Evolutionary conservation across 2,329 filamentous ascomycete genomes (phyloP).

Genomic region (Thermothelomyces thermophilus): DNA sequence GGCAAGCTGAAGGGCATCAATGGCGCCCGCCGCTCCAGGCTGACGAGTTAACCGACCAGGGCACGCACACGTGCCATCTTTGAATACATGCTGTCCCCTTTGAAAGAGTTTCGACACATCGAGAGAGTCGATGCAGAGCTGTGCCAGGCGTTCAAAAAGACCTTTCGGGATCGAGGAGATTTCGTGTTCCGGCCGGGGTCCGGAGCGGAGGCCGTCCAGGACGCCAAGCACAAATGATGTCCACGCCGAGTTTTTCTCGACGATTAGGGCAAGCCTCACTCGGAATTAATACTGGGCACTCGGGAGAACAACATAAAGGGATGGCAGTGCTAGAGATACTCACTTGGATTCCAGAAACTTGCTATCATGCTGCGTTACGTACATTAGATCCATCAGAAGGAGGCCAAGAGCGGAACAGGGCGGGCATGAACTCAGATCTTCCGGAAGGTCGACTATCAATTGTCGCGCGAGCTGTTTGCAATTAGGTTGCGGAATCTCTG

Average conservation of each 20-base stretch:
- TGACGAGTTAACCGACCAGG: background rate
- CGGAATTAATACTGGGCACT: no score
- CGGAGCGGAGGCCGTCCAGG: slow-evolving; percentile 2
- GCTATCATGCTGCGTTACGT: background rate
- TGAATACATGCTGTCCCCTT: background rate
- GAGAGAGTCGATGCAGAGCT: slow-evolving; percentile 1
- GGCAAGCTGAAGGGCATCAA: slow-evolving; percentile 3
- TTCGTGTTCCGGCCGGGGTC: background rate
- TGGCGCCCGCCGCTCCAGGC: background rate
- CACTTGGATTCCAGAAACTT: background rate
- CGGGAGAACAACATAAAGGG: no score
- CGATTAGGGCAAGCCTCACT: slow-evolving; percentile 6
- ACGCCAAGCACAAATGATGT: slow-evolving; percentile 11
- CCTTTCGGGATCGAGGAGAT: background rate
- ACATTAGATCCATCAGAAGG: background rate
- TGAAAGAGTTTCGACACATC: slow-evolving; percentile 8
- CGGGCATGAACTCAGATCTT: background rate
- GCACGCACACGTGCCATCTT: background rate
- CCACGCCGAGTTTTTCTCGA: slow-evolving; percentile 8
- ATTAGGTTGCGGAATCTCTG: background rate
- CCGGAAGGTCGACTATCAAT: background rate
- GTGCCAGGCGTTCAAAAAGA: slow-evolving; percentile 2
- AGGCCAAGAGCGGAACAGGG: background rate
- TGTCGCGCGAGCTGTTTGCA: background rate
- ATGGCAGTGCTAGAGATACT: no score